phyloP scores from a whole-genome alignment of 139 green algal species.

The Chlamydomonas sphaeroides region DNA sequence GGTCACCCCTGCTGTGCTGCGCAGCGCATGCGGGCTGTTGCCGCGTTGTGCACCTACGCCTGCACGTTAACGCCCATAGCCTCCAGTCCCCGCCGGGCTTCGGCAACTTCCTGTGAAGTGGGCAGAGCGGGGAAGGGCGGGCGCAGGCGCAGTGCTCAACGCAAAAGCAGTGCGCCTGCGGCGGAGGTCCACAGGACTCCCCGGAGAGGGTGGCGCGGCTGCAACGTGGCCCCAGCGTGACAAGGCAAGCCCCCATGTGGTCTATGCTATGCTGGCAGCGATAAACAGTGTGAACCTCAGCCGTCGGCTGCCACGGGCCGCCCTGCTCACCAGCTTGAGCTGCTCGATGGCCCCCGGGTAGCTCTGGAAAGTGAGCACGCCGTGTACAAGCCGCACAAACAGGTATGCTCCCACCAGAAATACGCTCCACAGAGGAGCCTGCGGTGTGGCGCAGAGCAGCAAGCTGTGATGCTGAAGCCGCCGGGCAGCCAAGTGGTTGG shows the following conservation, averaged over 20 bases:
- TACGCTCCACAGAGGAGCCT: background rate
- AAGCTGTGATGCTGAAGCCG: too few species aligned
- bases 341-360: conserved; percentile 1
- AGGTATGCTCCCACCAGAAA: background rate
- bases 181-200: background rate
- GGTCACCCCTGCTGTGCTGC: too few species aligned
- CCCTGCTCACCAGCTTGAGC: background rate
- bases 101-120: background rate
- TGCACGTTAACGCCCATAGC: background rate
- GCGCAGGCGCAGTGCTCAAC: background rate
- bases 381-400: background rate
- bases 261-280: too few species aligned
- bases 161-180: background rate
- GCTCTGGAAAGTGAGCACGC: conserved; percentile 19
- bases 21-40: too few species aligned
- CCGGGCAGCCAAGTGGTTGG: too few species aligned
- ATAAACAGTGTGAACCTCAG: too few species aligned
- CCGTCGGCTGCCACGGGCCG: too few species aligned
- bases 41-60: too few species aligned
- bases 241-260: too few species aligned
- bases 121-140: too few species aligned
- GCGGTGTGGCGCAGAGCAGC: too few species aligned
- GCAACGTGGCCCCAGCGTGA: background rate
- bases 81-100: background rate
- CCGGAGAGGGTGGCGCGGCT: background rate